Conservation (phyloP, 805 yeast genomes). For the Starmera amethionina region DNA sequence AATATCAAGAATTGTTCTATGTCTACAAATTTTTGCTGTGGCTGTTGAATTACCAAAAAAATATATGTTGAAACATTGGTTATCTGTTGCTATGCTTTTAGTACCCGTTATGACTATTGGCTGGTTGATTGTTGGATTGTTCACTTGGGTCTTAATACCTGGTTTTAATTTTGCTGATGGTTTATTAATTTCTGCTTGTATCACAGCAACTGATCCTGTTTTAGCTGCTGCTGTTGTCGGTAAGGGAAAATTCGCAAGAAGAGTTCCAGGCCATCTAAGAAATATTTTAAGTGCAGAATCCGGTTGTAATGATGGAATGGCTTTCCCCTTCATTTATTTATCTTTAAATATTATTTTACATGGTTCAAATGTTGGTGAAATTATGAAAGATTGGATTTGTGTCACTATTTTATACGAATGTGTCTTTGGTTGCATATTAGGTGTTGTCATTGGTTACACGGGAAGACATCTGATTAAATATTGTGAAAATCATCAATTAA, state of each 20-base stretch:
- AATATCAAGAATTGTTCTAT: constrained; percentile 69
- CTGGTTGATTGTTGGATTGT: constrained; percentile 75
- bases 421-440: constrained; percentile 66
- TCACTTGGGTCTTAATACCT: constrained; percentile 72
- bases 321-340: constrained; percentile 78
- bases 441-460: constrained; percentile 58
- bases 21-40: constrained; percentile 87
- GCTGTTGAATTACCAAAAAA: constrained; percentile 89
- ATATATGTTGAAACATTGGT: constrained; percentile 80
- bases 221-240: constrained; percentile 94
- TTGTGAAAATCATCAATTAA: constrained; percentile 59
- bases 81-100: constrained; percentile 61
- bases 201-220: constrained; percentile 94
- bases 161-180: constrained; percentile 62
- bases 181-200: constrained; percentile 71
- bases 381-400: constrained; percentile 73
- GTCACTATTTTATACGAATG: constrained; percentile 77
- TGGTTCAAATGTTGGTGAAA: constrained; percentile 53
- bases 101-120: constrained; percentile 88
- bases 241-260: constrained; percentile 81
- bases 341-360: constrained; percentile 62
- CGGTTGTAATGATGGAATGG: constrained; percentile 94
- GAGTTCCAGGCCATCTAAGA: constrained; percentile 90
- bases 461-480: constrained; percentile 64
- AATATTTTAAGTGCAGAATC: constrained; percentile 78